Evolutionary conservation across 148 eudicot genomes (phyloP), one percentile per base, ranked within the genome.

Genomic region (Chenopodium berlandieri): DNA sequence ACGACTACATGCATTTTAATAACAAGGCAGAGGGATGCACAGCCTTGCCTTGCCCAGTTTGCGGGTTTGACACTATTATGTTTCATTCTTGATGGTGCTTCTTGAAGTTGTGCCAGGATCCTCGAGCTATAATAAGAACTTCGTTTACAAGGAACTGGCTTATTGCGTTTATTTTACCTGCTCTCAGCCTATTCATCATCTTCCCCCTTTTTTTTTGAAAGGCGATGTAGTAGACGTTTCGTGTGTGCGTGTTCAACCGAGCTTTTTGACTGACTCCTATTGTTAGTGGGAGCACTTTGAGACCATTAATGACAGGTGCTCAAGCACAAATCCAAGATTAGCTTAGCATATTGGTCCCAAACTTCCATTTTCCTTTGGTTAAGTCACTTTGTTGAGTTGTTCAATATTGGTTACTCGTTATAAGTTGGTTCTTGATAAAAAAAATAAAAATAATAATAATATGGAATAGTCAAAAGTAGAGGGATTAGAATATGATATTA

Each of bases 401-500:
- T 23, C 37, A 62, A 62, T 27, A 12, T 25, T 66, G 37, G 17
- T 14, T 66, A 73, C 30, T 58, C 32, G 2, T 9, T 47, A 58
- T 7, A 12, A 30, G 62, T 68, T 78, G 81, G 74, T 67, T 78
- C 44, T 31, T 68, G 64, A 48, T 54, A 1, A 54, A 32, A 34
- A 4, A 62, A 31, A 31, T 27, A 27, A 27, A 0, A 27, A 27
- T 27, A 27, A 27, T 27, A 27, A 58, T 23, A 56, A 23, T 9
- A 71, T 13, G 16, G 66, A 30, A 34, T 71, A 37, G 76, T 79
- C 75, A 69, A 69, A 79, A 52, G 70, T 17, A 7, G 32, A 27
- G 2, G 34, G 50, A 52, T 7, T 32, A 34, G 48, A 40, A 78
- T 34, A 67, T 46, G 60, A 66, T 78, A 52, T 50, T 50, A 56